phyloP scores from a whole-genome alignment of 148 eudicot species.

The Vaccinium vitisidaea region DNA sequence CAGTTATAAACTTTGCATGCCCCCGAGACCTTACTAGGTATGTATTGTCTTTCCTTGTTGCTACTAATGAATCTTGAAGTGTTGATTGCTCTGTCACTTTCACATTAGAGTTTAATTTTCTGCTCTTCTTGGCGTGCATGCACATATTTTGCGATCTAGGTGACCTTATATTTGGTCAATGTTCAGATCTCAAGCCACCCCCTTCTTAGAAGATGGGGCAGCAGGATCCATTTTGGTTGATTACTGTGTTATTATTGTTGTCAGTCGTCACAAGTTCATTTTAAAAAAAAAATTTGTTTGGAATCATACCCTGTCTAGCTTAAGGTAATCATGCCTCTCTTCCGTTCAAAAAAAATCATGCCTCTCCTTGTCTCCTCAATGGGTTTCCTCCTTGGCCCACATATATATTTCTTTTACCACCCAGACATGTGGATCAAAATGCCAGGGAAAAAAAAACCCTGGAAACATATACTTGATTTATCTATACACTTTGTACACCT shows the following conservation, averaged over 20 bases:
- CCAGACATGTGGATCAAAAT: background rate
- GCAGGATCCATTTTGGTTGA: background rate
- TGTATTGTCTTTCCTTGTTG: background rate
- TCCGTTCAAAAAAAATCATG: too few species aligned
- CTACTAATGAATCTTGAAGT: background rate
- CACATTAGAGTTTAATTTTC: too few species aligned
- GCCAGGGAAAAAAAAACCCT: too few species aligned
- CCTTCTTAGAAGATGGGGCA: background rate
- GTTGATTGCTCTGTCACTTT: background rate
- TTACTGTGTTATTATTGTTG: background rate
- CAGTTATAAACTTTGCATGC: slow-evolving; percentile 87
- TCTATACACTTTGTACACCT: too few species aligned
- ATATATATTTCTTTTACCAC: background rate
- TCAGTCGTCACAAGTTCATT: background rate
- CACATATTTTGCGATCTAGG: background rate
- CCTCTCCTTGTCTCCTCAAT: background rate
- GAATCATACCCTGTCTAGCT: background rate
- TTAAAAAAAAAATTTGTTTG: background rate
- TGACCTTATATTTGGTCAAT: background rate
- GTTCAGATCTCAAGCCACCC: background rate
- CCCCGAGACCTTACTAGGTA: slow-evolving; percentile 79
- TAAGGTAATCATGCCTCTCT: background rate
- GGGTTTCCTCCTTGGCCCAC: background rate
- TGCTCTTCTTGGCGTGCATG: background rate
- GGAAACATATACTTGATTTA: too few species aligned